These are phyloP conservation scores for Boletus mariae DNA, from an alignment of 1,284 basidiomycete species.

Conservation along the genomic window DNA sequence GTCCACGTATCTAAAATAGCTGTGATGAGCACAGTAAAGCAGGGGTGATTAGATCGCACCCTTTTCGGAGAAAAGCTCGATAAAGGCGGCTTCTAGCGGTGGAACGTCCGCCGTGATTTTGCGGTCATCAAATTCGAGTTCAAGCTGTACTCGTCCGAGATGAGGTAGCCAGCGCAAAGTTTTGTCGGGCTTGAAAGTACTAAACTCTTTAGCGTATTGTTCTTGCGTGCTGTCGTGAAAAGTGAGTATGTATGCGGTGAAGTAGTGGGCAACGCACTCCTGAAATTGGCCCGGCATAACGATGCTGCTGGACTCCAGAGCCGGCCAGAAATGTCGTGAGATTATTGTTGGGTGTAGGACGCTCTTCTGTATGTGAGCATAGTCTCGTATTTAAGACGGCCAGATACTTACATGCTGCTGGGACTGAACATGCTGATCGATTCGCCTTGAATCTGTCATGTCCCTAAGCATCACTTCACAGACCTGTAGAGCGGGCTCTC, in stretches of 20 bases:
- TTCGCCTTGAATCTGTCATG: constrained; percentile 88
- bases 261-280: constrained; percentile 45
- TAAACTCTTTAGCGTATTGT: constrained; percentile 73
- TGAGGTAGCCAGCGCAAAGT: constrained; percentile 82
- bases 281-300: constrained; percentile 82
- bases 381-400: neutral
- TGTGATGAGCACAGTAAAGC: neutral
- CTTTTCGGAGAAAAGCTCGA: constrained; percentile 79
- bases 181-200: constrained; percentile 86
- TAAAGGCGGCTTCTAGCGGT: constrained; percentile 84
- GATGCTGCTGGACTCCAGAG: constrained; percentile 69
- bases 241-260: constrained; percentile 4
- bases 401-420: constrained; percentile 53
- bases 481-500: constrained; percentile 83
- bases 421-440: constrained; percentile 79
- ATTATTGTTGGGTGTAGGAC: constrained; percentile 84
- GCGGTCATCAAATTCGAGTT: constrained; percentile 79
- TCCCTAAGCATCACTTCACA: constrained; percentile 97
- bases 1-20: constrained; percentile 58
- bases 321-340: constrained; percentile 91
- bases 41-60: constrained; percentile 34
- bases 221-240: constrained; percentile 58
- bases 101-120: constrained; percentile 73
- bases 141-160: constrained; percentile 76
- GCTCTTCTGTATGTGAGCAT: constrained; percentile 22